Base-by-base conservation (phyloP, 805 yeast species). In the Monosporozyma servazzii region DNA sequence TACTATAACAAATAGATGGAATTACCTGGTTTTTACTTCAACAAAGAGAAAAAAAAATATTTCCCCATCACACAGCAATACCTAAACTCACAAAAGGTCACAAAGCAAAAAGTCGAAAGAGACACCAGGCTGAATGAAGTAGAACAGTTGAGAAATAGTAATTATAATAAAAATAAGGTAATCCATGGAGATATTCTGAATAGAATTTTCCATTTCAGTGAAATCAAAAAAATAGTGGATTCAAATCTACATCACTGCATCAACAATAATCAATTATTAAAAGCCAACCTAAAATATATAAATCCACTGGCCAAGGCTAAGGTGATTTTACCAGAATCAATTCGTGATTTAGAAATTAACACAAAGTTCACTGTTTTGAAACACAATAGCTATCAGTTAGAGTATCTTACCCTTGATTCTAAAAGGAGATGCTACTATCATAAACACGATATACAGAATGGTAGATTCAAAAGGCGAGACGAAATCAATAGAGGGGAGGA, bases 11-110 rank as follows among this genome's bases (percentile, higher is more conserved):
- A 39, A 39, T 25, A 25, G 27, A 39, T 39, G 42, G 51, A 57
- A 15, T 37, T 64, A 31, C 69, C 69, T 20, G 69, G 68, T 3
- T 59, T 60, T 25, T 60, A 62, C 41, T 65, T 51, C 47, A 67
- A 65, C 51, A 51, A 54, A 25, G 58, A 52, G 39, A 56, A 54
- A 18, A 56, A 56, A 27, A 56, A 64, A 20, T 65, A 65, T 48
- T 65, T 65, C 48, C 59, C 53, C 27, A 33, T 53, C 37, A 52
- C 54, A 45, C 40, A 41, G 17, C 17, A 41, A 41, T 21, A 20
- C 3, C 17, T 41, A 2, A 41, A 41, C 17, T 20, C 25, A 9
- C 13, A 41, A 3, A 41, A 41, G 11, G 27, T 11, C 1, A 3
- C 44, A 21, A 41, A 41, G 21, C 17, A 15, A 20, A 21, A 20